phyloP scores from a whole-genome alignment of 805 yeast genomes.

The Candida ponderosae region DNA sequence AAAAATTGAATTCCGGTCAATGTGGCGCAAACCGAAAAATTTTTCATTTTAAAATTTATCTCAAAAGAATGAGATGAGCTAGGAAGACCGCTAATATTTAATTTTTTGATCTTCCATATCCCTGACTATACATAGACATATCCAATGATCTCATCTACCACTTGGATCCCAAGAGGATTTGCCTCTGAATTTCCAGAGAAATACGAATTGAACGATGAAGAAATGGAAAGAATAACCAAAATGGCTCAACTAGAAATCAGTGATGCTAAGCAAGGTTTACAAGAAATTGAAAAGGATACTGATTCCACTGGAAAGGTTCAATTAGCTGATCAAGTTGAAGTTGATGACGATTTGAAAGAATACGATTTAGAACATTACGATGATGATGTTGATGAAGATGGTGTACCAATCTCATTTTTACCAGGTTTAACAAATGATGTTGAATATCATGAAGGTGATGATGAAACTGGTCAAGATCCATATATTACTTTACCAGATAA shows the following conservation, averaged over 20 bases:
- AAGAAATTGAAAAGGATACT: slow-evolving; percentile 11
- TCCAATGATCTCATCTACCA: slow-evolving; percentile 78
- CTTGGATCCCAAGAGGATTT: slow-evolving; percentile 95
- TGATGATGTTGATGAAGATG: slow-evolving; percentile 49
- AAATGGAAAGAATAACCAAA: slow-evolving; percentile 81
- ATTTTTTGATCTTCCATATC: neutral
- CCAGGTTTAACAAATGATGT: slow-evolving; percentile 66
- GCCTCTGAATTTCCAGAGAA: slow-evolving; percentile 89
- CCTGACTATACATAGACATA: neutral
- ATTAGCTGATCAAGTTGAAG: slow-evolving; percentile 46
- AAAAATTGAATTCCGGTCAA: too few relatives aligned
- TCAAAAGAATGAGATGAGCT: slow-evolving; percentile 11
- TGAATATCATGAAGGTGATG: slow-evolving; percentile 42
- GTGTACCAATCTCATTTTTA: slow-evolving; percentile 55
- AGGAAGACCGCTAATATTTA: slow-evolving; percentile 1
- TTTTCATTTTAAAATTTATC: neutral
- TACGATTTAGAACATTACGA: slow-evolving; percentile 84
- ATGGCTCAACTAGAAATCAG: slow-evolving; percentile 77
- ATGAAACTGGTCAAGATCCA: slow-evolving; percentile 32
- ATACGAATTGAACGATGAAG: slow-evolving; percentile 84
- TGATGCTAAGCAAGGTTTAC: slow-evolving; percentile 62
- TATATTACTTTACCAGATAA: slow-evolving; percentile 37
- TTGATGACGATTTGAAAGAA: slow-evolving; percentile 82
- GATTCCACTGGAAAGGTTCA: slow-evolving; percentile 8
- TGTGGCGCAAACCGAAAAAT: neutral